A percentile compares a stretch with the other conserved stretches of the same genome.
These are phyloP conservation scores for Kentomonas sorsogonicus DNA, from an alignment of 208 protist species.

Conservation along the genomic window DNA sequence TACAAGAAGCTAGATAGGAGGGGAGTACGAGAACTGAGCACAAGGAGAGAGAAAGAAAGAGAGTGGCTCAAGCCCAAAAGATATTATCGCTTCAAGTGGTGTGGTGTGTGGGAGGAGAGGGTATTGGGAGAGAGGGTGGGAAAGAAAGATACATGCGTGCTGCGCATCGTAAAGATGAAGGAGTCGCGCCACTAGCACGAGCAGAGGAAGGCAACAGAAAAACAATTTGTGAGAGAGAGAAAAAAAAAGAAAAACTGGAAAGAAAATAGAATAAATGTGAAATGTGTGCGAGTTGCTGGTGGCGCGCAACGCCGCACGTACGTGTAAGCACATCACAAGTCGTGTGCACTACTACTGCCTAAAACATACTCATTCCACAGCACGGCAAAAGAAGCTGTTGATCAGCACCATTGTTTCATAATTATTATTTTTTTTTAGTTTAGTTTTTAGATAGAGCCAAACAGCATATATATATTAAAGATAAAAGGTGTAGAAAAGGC, in stretches of 20 bases:
- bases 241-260: conserved; percentile 7
- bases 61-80: neutral
- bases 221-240: neutral
- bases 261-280: neutral
- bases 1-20: conserved; percentile 2
- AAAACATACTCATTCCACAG: no score
- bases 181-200: neutral
- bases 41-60: neutral
- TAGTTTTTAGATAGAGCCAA: conserved; percentile 11
- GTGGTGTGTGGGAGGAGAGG: neutral
- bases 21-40: neutral
- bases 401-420: no score
- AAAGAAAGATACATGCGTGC: conserved; percentile 9
- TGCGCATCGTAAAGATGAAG: neutral
- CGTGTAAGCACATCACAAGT: neutral
- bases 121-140: neutral
- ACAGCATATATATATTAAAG: conserved; percentile 5
- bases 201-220: neutral
- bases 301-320: neutral
- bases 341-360: no score
- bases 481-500: conserved; percentile 1
- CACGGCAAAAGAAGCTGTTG: no score
- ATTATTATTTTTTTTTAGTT: no score
- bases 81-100: neutral
- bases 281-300: neutral